Conservation (phyloP, 345 rosid genomes). For the Arabidopsis thaliana region TAIR10.1 NC_003070.9:4856001-4856500, state of each 20-base stretch:
- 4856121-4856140: slow-evolving; percentile 36
- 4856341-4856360: slow-evolving; percentile 1
- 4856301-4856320: not conserved
- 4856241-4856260: slow-evolving; percentile 8
- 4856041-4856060: slow-evolving; percentile 75
- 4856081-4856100: slow-evolving; percentile 69
- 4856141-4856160: not conserved
- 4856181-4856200: not conserved
- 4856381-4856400: slow-evolving; percentile 8
- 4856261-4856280: not conserved
- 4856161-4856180: not conserved
- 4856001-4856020: slow-evolving; percentile 90
- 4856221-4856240: not conserved
- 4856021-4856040: slow-evolving; percentile 90
- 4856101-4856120: slow-evolving; percentile 61
- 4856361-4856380: not conserved
- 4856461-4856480: slow-evolving; percentile 9
- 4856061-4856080: slow-evolving; percentile 86
- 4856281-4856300: not conserved
- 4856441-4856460: not conserved
- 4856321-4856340: not conserved
- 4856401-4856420: slow-evolving; percentile 4
- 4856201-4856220: not conserved
- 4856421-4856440: not conserved
- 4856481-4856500: slow-evolving; percentile 1